Evolutionary conservation across 73 alveolate species (phyloP).

Genomic region (Paramecium tetraurelia): DNA sequence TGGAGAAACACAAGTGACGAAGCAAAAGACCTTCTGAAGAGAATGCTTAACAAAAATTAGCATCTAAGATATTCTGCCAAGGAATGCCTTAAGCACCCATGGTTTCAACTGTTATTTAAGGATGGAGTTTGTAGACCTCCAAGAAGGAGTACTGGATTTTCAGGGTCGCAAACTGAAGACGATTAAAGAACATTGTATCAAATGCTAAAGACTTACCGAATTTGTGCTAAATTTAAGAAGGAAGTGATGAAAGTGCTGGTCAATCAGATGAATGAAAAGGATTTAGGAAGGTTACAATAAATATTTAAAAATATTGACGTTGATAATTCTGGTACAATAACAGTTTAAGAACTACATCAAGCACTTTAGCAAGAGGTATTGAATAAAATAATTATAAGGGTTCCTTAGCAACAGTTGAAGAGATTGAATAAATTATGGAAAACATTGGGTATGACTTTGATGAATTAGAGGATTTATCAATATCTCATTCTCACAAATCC

Average conservation of each 20-base stretch:
- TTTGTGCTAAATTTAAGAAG: conserved; percentile 19
- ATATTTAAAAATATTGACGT: conserved; percentile 17
- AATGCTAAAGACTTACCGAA: not conserved
- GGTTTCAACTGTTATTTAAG: conserved; percentile 66
- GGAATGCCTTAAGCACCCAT: conserved; percentile 84
- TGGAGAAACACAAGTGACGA: conserved; percentile 63
- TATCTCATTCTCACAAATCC: not conserved
- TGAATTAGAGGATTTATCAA: not conserved
- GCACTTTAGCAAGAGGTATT: conserved; percentile 23
- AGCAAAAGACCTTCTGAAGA: conserved; percentile 84
- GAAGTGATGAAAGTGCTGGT: conserved; percentile 21
- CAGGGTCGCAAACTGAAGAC: not conserved
- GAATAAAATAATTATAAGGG: not conserved
- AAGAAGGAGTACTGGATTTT: conserved; percentile 22
- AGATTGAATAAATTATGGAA: conserved; percentile 11
- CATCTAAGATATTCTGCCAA: conserved; percentile 76
- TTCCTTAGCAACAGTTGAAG: not conserved
- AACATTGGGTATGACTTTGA: not conserved
- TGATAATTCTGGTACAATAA: conserved; percentile 44
- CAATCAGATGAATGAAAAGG: conserved; percentile 38
- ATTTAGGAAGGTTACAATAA: not conserved
- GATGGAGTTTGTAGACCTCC: not conserved
- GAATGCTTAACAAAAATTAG: conserved; percentile 85
- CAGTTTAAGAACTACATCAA: not conserved
- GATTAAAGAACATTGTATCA: conserved; percentile 19